A percentile compares a stretch with the other conserved stretches of the same genome.
These are phyloP conservation scores for Hypoxylon sp. DNA, from an alignment of 2,329 filamentous ascomycete species.

Conservation along the genomic window DNA sequence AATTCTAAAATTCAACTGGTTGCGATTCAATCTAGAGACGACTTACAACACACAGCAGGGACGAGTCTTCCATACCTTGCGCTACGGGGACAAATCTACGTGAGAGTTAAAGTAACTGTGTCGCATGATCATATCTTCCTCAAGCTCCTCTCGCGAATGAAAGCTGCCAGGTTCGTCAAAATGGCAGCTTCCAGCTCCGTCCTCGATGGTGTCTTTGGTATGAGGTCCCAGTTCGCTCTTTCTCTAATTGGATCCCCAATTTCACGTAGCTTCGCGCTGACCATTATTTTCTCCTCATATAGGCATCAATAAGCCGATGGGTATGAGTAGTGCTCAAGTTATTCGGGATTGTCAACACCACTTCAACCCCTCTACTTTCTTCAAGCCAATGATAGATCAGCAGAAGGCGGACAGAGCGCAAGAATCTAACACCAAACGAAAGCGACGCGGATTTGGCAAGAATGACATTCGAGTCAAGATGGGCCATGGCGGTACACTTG, in stretches of 20 bases:
- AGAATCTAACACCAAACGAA: slow-evolving; percentile 72
- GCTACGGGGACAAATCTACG: background rate
- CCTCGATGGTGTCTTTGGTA: slow-evolving; percentile 73
- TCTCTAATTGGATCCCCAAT: slow-evolving; percentile 15
- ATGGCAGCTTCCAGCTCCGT: slow-evolving; percentile 67
- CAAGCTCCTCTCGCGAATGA: slow-evolving; percentile 52
- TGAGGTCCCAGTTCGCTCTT: slow-evolving; percentile 39
- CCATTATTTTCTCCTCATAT: slow-evolving; percentile 22
- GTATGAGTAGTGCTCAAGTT: slow-evolving; percentile 89
- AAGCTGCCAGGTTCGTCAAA: slow-evolving; percentile 55
- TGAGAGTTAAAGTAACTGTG: slow-evolving; percentile 8
- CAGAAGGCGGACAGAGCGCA: slow-evolving; percentile 70
- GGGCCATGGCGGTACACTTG: slow-evolving; percentile 94
- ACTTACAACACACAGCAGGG: slow-evolving; percentile 2
- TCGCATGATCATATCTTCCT: slow-evolving; percentile 27
- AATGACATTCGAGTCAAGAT: slow-evolving; percentile 84
- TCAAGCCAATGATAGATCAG: slow-evolving; percentile 80
- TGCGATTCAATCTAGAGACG: slow-evolving; percentile 20
- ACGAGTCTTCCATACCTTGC: background rate
- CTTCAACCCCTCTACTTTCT: slow-evolving; percentile 85
- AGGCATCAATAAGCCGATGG: slow-evolving; percentile 95
- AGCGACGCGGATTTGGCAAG: slow-evolving; percentile 70
- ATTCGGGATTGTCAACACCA: slow-evolving; percentile 87
- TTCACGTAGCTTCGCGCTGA: slow-evolving; percentile 11
- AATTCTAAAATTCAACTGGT: slow-evolving; percentile 17